Percentiles rank a stretch among this genome's conserved stretches.
phyloP scores from a whole-genome alignment of 108 stramenopile genomes.

The Fistulifera pelliculosa region DNA sequence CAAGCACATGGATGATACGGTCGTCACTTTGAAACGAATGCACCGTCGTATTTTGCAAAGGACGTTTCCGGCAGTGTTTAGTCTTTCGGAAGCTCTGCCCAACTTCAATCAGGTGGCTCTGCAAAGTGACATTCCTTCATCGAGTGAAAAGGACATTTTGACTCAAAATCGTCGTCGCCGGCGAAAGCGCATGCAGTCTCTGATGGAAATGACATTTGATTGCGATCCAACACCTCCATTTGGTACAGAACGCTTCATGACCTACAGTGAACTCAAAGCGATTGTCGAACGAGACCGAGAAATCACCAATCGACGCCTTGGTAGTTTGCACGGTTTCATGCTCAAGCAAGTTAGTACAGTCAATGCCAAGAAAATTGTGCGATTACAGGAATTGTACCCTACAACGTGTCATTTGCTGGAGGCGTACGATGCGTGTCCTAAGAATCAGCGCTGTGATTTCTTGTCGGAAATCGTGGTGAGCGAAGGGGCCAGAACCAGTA shows the following conservation, averaged over 20 bases:
- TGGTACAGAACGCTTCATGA: slow-evolving; percentile 22
- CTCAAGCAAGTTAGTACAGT: slow-evolving; percentile 43
- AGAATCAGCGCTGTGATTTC: not conserved
- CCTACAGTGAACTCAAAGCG: slow-evolving; percentile 40
- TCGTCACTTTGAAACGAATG: slow-evolving; percentile 32
- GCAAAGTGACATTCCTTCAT: not conserved
- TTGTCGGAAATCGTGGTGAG: not conserved
- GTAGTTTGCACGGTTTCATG: slow-evolving; percentile 23
- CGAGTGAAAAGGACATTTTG: not conserved
- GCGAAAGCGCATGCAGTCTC: slow-evolving; percentile 12
- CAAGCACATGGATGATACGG: slow-evolving; percentile 34
- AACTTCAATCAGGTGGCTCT: slow-evolving; percentile 4
- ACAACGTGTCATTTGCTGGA: not conserved
- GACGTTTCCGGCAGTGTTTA: slow-evolving; percentile 39
- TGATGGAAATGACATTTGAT: slow-evolving; percentile 43
- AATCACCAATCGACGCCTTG: slow-evolving; percentile 29
- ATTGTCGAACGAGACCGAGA: slow-evolving; percentile 46
- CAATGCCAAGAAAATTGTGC: slow-evolving; percentile 4
- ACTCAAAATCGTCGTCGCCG: not conserved
- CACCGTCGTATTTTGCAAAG: slow-evolving; percentile 47
- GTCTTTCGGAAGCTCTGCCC: not conserved
- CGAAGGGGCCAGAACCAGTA: slow-evolving; percentile 9
- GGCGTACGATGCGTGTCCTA: not conserved
- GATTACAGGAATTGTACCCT: not conserved
- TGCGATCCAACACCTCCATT: slow-evolving; percentile 25